phyloP scores from a whole-genome alignment of 495 filamentous ascomycete genomes.

The Aspergillus taichungensis region DNA sequence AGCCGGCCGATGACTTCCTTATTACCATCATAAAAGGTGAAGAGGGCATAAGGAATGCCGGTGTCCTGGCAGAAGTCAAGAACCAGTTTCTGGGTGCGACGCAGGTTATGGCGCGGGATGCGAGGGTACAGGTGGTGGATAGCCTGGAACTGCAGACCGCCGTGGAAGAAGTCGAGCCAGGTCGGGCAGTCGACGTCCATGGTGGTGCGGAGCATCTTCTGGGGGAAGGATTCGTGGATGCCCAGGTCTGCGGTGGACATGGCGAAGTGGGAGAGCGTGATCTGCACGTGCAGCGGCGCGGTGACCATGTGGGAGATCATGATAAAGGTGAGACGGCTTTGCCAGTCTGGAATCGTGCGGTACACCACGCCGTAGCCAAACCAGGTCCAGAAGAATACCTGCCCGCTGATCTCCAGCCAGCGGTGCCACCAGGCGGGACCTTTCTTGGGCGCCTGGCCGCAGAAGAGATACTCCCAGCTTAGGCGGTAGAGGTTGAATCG shows the following conservation, averaged over 20 bases:
- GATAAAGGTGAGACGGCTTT: slow-evolving; percentile 64
- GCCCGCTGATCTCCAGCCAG: slow-evolving; percentile 73
- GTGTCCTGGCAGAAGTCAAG: slow-evolving; percentile 86
- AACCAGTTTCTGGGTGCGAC: slow-evolving; percentile 71
- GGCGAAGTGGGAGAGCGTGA: slow-evolving; percentile 92
- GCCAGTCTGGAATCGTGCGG: slow-evolving; percentile 58
- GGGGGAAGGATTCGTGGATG: slow-evolving; percentile 79
- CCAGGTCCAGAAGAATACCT: slow-evolving; percentile 90
- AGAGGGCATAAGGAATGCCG: slow-evolving; percentile 86
- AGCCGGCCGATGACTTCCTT: slow-evolving; percentile 77
- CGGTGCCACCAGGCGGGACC: slow-evolving; percentile 85
- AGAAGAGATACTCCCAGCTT: slow-evolving; percentile 73
- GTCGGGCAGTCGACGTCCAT: slow-evolving; percentile 96
- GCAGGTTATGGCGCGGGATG: slow-evolving; percentile 91
- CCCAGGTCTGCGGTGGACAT: slow-evolving; percentile 94
- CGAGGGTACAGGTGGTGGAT: slow-evolving; percentile 92
- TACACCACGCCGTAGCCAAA: slow-evolving; percentile 84
- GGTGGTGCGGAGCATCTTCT: slow-evolving; percentile 94
- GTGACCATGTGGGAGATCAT: slow-evolving; percentile 83
- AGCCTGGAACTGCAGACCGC: slow-evolving; percentile 92
- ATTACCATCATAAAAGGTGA: slow-evolving; percentile 90
- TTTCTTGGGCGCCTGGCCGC: slow-evolving; percentile 66
- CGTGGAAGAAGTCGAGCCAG: slow-evolving; percentile 96
- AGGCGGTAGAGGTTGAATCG: slow-evolving; percentile 89
- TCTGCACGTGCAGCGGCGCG: slow-evolving; percentile 85